Conservation (phyloP, 192 early-diverging fungal genomes). For the Backusella westeae region DNA sequence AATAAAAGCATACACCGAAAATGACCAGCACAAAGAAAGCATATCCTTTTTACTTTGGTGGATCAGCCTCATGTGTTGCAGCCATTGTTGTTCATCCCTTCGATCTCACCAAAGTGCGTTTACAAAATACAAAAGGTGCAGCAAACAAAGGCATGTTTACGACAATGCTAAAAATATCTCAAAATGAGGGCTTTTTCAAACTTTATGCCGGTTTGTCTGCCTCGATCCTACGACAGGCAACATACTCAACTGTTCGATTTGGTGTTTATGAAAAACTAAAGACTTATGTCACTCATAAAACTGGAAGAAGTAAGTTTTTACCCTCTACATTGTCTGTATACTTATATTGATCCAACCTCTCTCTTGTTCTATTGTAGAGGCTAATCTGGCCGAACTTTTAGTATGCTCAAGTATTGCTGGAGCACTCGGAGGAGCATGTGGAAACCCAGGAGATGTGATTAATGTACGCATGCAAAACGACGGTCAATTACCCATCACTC, state of each 20-base stretch:
- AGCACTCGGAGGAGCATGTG: slow-evolving; percentile 62
- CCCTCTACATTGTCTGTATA: no score
- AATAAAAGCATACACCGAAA: not conserved
- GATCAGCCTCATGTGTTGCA: slow-evolving; percentile 51
- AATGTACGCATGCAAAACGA: slow-evolving; percentile 82
- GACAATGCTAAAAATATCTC: slow-evolving; percentile 65
- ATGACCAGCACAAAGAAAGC: not conserved
- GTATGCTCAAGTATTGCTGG: slow-evolving; percentile 45
- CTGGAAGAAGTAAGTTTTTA: slow-evolving; percentile 43
- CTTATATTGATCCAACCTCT: not conserved
- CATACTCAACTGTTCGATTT: slow-evolving; percentile 79
- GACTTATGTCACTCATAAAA: slow-evolving; percentile 34
- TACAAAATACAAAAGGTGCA: slow-evolving; percentile 44
- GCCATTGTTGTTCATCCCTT: slow-evolving; percentile 72
- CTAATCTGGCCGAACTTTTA: slow-evolving; percentile 31
- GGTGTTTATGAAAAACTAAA: slow-evolving; percentile 71
- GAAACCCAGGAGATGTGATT: slow-evolving; percentile 76
- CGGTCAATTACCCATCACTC: slow-evolving; percentile 55
- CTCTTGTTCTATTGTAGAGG: not conserved
- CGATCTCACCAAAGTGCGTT: slow-evolving; percentile 85
- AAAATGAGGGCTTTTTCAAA: slow-evolving; percentile 18
- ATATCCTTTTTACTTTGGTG: slow-evolving; percentile 33
- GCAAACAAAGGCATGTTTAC: slow-evolving; percentile 46
- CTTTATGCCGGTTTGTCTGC: slow-evolving; percentile 52
- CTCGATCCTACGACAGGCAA: slow-evolving; percentile 67